These are phyloP conservation scores for Penicillium sp. DNA, from an alignment of 2,329 filamentous ascomycete genomes.

Conservation along the genomic window DNA sequence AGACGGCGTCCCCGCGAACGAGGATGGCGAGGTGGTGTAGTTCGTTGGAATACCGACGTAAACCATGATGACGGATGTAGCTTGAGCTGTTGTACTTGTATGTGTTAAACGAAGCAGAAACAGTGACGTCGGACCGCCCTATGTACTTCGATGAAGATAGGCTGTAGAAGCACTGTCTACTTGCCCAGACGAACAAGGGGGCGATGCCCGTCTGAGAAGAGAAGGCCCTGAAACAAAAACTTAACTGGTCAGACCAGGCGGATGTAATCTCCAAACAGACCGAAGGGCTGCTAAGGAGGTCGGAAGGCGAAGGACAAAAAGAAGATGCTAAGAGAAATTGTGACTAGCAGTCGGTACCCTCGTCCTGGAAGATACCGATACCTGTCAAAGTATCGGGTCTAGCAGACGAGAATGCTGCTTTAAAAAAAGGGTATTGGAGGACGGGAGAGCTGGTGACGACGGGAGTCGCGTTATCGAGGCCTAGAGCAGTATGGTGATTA, in stretches of 20 bases:
- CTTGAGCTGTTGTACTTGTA: constrained; percentile 18
- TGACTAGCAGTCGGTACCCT: constrained; percentile 65
- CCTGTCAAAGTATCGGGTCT: constrained; percentile 78
- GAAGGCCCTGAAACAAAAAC: constrained; percentile 80
- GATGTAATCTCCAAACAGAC: constrained; percentile 61
- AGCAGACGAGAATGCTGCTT: constrained; percentile 71
- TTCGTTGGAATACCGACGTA: constrained; percentile 75
- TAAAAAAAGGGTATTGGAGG: constrained; percentile 22
- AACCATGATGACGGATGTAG: constrained; percentile 63
- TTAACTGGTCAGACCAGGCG: constrained; percentile 77
- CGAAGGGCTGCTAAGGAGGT: constrained; percentile 75
- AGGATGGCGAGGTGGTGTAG: constrained; percentile 79
- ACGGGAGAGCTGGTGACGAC: constrained; percentile 18
- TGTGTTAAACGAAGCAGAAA: constrained; percentile 17
- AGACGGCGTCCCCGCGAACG: constrained; percentile 74
- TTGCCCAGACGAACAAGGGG: constrained; percentile 87
- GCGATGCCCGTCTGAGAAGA: constrained; percentile 90
- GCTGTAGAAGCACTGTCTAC: constrained; percentile 89
- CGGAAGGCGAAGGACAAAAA: constrained; percentile 73
- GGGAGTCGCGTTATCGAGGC: constrained; percentile 61
- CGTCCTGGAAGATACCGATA: constrained; percentile 79
- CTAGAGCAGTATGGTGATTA: constrained; percentile 39
- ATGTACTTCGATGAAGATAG: constrained; percentile 28
- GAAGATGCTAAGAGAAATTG: constrained; percentile 83
- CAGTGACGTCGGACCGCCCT: constrained; percentile 27